Evolutionary conservation across 1,284 basidiomycete species (phyloP).

Genomic region (Phylloboletellus chloephorus): DNA sequence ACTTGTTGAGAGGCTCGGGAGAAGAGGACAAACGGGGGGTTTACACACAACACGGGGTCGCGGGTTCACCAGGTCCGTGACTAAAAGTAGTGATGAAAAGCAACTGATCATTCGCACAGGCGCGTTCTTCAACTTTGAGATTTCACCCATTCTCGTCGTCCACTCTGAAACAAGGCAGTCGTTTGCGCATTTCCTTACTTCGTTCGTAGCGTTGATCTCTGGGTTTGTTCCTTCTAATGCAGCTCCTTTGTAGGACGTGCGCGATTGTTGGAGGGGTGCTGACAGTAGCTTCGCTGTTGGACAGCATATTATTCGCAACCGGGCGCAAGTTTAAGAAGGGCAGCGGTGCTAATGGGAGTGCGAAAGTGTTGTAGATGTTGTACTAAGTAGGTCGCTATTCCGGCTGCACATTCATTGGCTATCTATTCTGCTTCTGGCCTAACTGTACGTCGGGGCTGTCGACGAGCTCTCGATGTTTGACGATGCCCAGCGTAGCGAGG

Average conservation of each 20-base stretch:
- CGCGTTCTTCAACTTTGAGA: constrained; percentile 95
- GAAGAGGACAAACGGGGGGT: constrained; percentile 69
- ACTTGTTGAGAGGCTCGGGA: constrained; percentile 57
- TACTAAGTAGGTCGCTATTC: constrained; percentile 8
- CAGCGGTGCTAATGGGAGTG: constrained; percentile 33
- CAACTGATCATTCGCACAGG: constrained; percentile 35
- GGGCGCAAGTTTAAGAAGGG: constrained; percentile 62
- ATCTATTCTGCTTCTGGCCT: constrained; percentile 12
- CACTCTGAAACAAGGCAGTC: constrained; percentile 89
- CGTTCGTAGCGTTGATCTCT: constrained; percentile 49
- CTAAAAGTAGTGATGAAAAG: constrained; percentile 3
- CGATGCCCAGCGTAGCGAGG: constrained; percentile 8
- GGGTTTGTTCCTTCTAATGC: constrained; percentile 1
- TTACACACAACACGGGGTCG: constrained; percentile 74
- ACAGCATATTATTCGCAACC: constrained; percentile 82
- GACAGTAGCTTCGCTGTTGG: constrained; percentile 90
- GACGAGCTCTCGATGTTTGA: constrained; percentile 14
- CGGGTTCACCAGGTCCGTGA: constrained; percentile 67
- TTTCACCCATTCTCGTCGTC: constrained; percentile 92
- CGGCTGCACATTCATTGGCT: constrained; percentile 9
- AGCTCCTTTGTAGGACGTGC: constrained; percentile 63
- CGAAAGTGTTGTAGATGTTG: constrained; percentile 45
- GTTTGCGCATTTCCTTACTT: constrained; percentile 96
- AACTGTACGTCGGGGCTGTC: not conserved
- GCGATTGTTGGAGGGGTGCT: constrained; percentile 97